Evolutionary conservation across 176 grass and related monocot species (phyloP).

Genomic region (Zea luxurians): DNA sequence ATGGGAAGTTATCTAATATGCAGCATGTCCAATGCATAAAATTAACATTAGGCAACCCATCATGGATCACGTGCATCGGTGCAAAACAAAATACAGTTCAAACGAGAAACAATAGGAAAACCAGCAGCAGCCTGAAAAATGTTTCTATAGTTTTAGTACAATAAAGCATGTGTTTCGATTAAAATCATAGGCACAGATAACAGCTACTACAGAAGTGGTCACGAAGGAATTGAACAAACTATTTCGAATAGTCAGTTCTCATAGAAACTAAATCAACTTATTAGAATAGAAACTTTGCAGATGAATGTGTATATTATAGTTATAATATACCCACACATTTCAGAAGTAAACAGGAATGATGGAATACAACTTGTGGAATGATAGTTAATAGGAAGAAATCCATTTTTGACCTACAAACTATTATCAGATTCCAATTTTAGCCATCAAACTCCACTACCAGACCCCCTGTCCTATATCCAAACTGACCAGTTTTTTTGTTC

Average conservation of each 20-base stretch:
- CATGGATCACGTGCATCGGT: not conserved
- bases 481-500: too few relatives aligned
- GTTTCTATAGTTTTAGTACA: not conserved
- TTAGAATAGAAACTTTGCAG: not conserved
- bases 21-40: not conserved
- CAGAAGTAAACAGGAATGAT: slow-evolving; percentile 6
- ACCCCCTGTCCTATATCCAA: too few relatives aligned
- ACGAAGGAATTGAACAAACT: slow-evolving; percentile 3
- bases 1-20: not conserved
- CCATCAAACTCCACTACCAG: too few relatives aligned
- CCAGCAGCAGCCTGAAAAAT: not conserved
- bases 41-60: not conserved
- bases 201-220: slow-evolving; percentile 2
- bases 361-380: not conserved
- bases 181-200: slow-evolving; percentile 15
- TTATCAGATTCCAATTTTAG: too few relatives aligned
- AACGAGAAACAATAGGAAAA: slow-evolving; percentile 13
- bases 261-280: not conserved
- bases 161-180: not conserved
- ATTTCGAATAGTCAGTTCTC: not conserved
- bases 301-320: not conserved
- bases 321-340: not conserved
- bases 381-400: too few relatives aligned
- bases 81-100: not conserved
- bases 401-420: too few relatives aligned